Evolutionary conservation across 805 yeast genomes (phyloP), one percentile per base, ranked within the genome.

Genomic region (Tetrapisispora iriomotensis): DNA sequence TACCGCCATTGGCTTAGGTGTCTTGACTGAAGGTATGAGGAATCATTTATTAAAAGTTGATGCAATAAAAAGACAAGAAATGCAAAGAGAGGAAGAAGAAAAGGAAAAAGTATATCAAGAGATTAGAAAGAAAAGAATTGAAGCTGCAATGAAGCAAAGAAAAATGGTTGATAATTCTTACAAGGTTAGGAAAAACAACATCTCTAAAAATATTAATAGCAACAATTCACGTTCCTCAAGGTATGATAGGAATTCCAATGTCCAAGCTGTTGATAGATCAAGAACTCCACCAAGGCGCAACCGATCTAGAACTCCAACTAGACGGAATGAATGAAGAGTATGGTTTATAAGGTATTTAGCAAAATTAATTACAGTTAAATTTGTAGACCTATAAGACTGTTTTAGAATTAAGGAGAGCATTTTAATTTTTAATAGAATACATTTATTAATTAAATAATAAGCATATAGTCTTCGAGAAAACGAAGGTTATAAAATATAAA

Each of bases 1-100:
- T 60, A 90, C 96, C 0, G 96, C 96, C 1, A 86, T 90, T 45
- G 94, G 94, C 0, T 58, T 90, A 36, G 96, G 96, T 33, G 70
- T 72, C 2, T 56, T 90, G 41, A 88, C 97, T 0, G 95, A 85
- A 28, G 72, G 65, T 1, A 82, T 88, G 94, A 73, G 97, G 61
- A 70, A 65, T 4, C 66, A 62, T 13, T 57, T 79, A 42, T 53
- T 60, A 38, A 47, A 49, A 14, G 48, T 67, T 25, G 56, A 47
- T 35, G 59, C 43, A 27, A 51, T 45, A 37, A 32, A 29, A 27
- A 41, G 38, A 44, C 34, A 37, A 29, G 46, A 42, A 12, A 43
- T 36, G 9, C 43, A 36, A 24, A 36, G 37, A 13, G 45, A 35
- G 10, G 46, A 37, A 14, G 30, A 19, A 29, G 28, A 39, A 17